phyloP scores from a whole-genome alignment of 2,329 filamentous ascomycete species.

The Dothiorella sarmentorum region DNA sequence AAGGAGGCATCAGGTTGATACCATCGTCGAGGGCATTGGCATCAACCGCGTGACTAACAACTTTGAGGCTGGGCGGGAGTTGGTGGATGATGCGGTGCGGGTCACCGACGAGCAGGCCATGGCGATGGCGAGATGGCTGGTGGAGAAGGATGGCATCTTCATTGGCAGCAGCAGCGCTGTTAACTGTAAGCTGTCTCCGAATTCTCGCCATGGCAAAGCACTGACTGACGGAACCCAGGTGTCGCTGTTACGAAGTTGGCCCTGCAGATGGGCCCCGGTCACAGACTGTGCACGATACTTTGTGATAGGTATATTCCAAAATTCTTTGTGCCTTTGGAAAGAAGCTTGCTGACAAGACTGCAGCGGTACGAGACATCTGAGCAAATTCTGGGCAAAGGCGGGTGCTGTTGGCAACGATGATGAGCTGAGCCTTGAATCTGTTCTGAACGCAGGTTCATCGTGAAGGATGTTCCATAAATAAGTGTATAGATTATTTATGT shows the following conservation, averaged over 20 bases:
- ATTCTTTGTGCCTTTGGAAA: too few species aligned
- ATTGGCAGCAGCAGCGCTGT: slow-evolving; percentile 94
- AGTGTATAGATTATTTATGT: not conserved
- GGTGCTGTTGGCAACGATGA: slow-evolving; percentile 58
- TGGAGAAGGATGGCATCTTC: slow-evolving; percentile 93
- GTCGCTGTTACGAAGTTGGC: slow-evolving; percentile 71
- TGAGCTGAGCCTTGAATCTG: slow-evolving; percentile 55
- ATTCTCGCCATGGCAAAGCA: not conserved
- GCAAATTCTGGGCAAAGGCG: slow-evolving; percentile 78
- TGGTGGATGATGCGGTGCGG: slow-evolving; percentile 85
- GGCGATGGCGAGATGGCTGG: slow-evolving; percentile 92
- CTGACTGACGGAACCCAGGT: slow-evolving; percentile 24
- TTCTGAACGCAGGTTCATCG: slow-evolving; percentile 39
- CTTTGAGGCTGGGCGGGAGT: slow-evolving; percentile 79
- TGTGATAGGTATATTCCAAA: slow-evolving; percentile 60
- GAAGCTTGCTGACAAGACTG: slow-evolving; percentile 19
- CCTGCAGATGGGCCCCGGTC: slow-evolving; percentile 58
- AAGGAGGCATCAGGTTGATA: slow-evolving; percentile 86
- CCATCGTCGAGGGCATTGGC: slow-evolving; percentile 91
- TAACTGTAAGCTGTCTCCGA: slow-evolving; percentile 65
- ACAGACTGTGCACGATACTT: slow-evolving; percentile 72
- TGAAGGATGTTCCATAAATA: not conserved
- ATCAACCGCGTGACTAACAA: slow-evolving; percentile 94
- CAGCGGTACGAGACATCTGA: slow-evolving; percentile 70
- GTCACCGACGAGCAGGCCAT: slow-evolving; percentile 87